Conservation (phyloP, 352 stramenopile genomes). For the Hyaloperonospora brassicae region DNA sequence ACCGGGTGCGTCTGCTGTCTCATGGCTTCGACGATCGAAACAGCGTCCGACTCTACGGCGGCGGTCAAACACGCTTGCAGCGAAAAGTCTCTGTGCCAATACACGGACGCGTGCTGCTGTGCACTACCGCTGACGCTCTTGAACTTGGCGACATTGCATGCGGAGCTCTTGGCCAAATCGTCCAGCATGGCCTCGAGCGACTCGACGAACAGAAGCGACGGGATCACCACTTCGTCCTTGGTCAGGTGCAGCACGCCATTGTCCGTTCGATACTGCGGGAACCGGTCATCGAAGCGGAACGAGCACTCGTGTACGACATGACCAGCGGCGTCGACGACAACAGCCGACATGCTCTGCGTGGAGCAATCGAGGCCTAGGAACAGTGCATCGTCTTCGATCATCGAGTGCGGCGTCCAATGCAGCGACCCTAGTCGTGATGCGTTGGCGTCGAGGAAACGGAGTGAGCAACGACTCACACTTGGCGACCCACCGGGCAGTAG, state of each 20-base stretch:
- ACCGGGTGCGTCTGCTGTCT: slow-evolving; percentile 19
- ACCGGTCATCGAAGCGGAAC: slow-evolving; percentile 63
- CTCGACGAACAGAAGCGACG: slow-evolving; percentile 74
- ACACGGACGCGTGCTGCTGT: slow-evolving; percentile 79
- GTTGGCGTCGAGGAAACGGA: no score
- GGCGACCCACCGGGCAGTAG: no score
- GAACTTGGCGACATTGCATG: slow-evolving; percentile 38
- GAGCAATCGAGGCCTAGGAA: slow-evolving; percentile 76
- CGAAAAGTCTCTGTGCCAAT: slow-evolving; percentile 54
- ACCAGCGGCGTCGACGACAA: slow-evolving; percentile 39
- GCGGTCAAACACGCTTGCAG: slow-evolving; percentile 28
- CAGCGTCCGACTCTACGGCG: slow-evolving; percentile 10
- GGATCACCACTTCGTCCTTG: slow-evolving; percentile 48
- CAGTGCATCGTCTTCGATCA: slow-evolving; percentile 20
- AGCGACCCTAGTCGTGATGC: no score
- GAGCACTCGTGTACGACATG: slow-evolving; percentile 42
- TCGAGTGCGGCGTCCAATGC: slow-evolving; percentile 5
- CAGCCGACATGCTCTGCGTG: slow-evolving; percentile 77
- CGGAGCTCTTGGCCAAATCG: slow-evolving; percentile 24
- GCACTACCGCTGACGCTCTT: slow-evolving; percentile 62
- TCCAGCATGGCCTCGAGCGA: slow-evolving; percentile 60
- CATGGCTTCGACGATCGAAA: slow-evolving; percentile 21
- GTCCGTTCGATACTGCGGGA: slow-evolving; percentile 55
- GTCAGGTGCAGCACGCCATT: slow-evolving; percentile 58
- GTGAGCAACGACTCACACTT: no score